A percentile compares a stretch with the other conserved stretches of the same genome.
These are phyloP conservation scores for Leccinum barrowsii DNA, from an alignment of 768 basidiomycete genomes.

Conservation along the genomic window DNA sequence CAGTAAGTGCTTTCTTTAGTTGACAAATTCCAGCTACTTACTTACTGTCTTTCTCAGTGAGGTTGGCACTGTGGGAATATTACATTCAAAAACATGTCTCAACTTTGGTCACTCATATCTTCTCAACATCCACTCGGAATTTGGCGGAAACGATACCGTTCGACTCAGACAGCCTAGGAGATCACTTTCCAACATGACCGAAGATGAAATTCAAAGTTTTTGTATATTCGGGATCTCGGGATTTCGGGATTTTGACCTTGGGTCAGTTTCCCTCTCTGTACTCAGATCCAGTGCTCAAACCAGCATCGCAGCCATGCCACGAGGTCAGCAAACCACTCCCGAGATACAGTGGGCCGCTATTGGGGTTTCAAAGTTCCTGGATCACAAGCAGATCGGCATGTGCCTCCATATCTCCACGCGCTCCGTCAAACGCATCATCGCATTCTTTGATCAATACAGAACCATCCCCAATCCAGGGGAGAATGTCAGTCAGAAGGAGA, in stretches of 20 bases:
- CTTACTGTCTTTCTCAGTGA: too few relatives aligned
- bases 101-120: too few relatives aligned
- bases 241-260: neutral
- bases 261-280: neutral
- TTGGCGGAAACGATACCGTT: too few relatives aligned
- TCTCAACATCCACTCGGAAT: too few relatives aligned
- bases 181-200: too few relatives aligned
- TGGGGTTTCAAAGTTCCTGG: neutral
- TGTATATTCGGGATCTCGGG: neutral
- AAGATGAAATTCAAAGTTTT: neutral
- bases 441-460: neutral
- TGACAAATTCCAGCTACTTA: too few relatives aligned
- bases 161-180: too few relatives aligned
- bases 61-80: too few relatives aligned
- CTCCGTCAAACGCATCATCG: neutral
- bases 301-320: neutral
- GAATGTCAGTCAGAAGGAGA: neutral
- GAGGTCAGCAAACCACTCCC: neutral
- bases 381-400: neutral
- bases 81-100: too few relatives aligned
- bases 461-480: neutral
- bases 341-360: neutral
- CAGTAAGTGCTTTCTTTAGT: too few relatives aligned
- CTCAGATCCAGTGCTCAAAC: neutral
- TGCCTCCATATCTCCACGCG: neutral